Evolutionary conservation across 768 basidiomycete genomes (phyloP), one percentile per base, ranked within the genome.

Genomic region (Boletus vinaceobasis): DNA sequence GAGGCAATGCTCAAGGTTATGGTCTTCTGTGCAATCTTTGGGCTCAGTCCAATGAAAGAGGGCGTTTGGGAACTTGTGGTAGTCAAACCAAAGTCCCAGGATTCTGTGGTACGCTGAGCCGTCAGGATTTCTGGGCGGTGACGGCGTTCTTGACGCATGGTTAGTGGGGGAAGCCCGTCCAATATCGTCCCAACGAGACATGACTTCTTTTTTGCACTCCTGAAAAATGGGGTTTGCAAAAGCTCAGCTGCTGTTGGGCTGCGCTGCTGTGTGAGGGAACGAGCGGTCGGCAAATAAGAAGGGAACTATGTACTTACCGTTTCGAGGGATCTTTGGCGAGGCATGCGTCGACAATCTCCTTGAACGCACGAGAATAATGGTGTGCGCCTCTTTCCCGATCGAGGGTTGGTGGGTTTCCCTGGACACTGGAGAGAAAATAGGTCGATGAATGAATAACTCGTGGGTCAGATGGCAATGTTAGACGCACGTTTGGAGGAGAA

Each of bases 311-410:
- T n/a, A 35, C 65, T 38, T 60, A 85, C 90, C 93, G 80, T 64
- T 83, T 79, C 7, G 80, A 75, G 5, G 95, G 93, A 66, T 97
- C 90, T 69, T 96, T 96, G 53, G 78, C 74, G 43, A 98, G 79
- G 67, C 95, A 97, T 13, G 79, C 79, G 47, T 88, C 88, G 15
- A 97, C 78, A 47, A 94, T 78, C 52, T 94, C 92, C 58, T 89
- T 86, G 74, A 96, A 91, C 1, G 81, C 79, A 50, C 84, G 84
- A 27, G 88, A 88, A 67, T 92, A 96, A 59, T 83, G 86, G 70
- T 85, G 76, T 21, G 77, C 73, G 17, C 89, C 90, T 15, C 83
- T 81, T 46, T 86, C 79, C 15, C 90, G 79, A 62, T 91, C 82
- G 38, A 97, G 76, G 11, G 80, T 84, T 1, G 95, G 95, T 5